Conservation (phyloP, 176 grass and related monocot species). For the Pontederia paniculata region DNA sequence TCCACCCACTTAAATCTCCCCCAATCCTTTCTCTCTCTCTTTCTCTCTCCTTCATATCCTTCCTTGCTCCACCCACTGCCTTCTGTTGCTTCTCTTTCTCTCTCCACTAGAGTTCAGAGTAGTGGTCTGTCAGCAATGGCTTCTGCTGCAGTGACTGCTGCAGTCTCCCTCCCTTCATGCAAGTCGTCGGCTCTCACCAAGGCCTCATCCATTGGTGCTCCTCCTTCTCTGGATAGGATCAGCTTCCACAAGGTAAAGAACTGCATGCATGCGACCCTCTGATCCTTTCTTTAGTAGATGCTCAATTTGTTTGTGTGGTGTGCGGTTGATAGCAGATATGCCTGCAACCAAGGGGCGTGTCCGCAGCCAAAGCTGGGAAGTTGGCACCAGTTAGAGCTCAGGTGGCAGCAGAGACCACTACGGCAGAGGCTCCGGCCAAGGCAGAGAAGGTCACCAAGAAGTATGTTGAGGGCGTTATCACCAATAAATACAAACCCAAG, state of each 20-base stretch:
- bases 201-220: background rate
- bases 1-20: constrained; percentile 32
- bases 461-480: constrained; percentile 60
- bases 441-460: constrained; percentile 69
- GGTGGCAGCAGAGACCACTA: constrained; percentile 27
- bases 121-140: constrained; percentile 10
- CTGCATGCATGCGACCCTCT: background rate
- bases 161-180: constrained; percentile 29
- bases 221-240: constrained; percentile 1
- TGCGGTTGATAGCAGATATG: background rate
- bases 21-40: constrained; percentile 10
- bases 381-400: constrained; percentile 31
- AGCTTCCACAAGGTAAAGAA: constrained; percentile 11
- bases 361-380: constrained; percentile 2
- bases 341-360: constrained; percentile 7
- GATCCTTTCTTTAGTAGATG: background rate
- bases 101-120: background rate
- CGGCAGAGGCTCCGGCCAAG: constrained; percentile 32
- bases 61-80: background rate
- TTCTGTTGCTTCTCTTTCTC: background rate
- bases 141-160: constrained; percentile 54
- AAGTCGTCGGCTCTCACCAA: constrained; percentile 32
- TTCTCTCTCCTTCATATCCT: background rate
- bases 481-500: constrained; percentile 72
- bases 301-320: background rate